Evolutionary conservation across 2,329 filamentous ascomycete species (phyloP).

Genomic region (Fusarium anthophilum): DNA sequence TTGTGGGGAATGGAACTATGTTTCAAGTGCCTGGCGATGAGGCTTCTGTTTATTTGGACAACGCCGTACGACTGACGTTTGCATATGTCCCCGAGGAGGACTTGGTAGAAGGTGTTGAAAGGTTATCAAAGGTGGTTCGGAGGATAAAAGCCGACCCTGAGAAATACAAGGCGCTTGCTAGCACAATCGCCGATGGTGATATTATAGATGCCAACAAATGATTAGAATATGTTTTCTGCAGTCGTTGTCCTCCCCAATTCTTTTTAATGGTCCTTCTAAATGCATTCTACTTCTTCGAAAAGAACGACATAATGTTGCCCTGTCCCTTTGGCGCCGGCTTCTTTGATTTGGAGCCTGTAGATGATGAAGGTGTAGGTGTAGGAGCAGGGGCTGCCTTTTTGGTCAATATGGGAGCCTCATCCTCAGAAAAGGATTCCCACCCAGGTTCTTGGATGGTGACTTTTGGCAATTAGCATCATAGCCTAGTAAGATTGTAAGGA

Average conservation of each 20-base stretch:
- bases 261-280: neutral
- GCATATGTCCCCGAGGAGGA: constrained; percentile 75
- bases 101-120: constrained; percentile 72
- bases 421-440: constrained; percentile 95
- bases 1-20: constrained; percentile 73
- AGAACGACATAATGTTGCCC: constrained; percentile 93
- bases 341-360: constrained; percentile 61
- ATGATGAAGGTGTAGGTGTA: constrained; percentile 52
- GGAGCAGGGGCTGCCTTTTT: constrained; percentile 67
- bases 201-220: constrained; percentile 42
- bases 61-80: constrained; percentile 73
- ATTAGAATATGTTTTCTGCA: constrained; percentile 2
- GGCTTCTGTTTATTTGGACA: constrained; percentile 62
- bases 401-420: constrained; percentile 68
- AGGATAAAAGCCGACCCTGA: constrained; percentile 45
- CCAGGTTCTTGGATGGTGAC: constrained; percentile 85
- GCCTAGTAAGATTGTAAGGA: neutral
- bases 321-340: constrained; percentile 70
- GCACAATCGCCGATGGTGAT: constrained; percentile 18
- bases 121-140: constrained; percentile 62
- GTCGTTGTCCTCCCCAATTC: neutral
- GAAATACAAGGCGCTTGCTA: constrained; percentile 38
- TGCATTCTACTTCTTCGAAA: constrained; percentile 74
- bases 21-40: constrained; percentile 74
- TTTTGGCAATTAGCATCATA: constrained; percentile 48